Evolutionary conservation across 345 rosid species (phyloP).

Genomic region (Syzygium aromaticum): DNA sequence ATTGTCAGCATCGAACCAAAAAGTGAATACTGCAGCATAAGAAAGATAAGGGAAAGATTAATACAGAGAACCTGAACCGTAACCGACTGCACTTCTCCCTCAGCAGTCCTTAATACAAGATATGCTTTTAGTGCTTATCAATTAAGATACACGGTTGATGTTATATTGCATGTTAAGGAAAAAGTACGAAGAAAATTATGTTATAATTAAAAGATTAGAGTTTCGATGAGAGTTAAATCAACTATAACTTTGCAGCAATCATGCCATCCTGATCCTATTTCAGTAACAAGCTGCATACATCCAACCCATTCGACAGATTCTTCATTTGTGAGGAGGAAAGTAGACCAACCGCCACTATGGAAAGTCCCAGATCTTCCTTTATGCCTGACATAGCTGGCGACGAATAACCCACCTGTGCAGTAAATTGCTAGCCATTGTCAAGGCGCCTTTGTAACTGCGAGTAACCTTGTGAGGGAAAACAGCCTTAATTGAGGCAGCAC

Average conservation of each 20-base stretch:
- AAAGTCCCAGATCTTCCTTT: slow-evolving; percentile 24
- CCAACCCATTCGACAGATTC: neutral
- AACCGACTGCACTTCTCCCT: neutral
- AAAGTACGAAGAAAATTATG: neutral
- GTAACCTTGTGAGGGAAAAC: neutral
- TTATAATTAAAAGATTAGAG: neutral
- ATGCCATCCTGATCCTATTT: neutral
- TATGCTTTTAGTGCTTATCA: neutral
- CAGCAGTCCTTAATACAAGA: neutral
- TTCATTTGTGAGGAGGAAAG: neutral
- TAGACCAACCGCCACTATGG: slow-evolving; percentile 15
- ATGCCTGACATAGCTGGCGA: slow-evolving; percentile 34
- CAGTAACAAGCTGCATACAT: neutral
- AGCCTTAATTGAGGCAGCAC: neutral
- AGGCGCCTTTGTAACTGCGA: neutral
- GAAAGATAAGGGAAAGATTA: neutral
- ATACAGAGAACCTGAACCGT: neutral
- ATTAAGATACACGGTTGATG: neutral
- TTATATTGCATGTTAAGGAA: neutral
- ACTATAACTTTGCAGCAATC: neutral
- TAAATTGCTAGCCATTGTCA: neutral
- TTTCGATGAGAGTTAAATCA: neutral
- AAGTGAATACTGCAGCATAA: slow-evolving; percentile 16
- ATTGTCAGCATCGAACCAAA: slow-evolving; percentile 20
- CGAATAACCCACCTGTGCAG: slow-evolving; percentile 26